These are phyloP conservation scores for Macroventuria anomochaeta DNA, from an alignment of 2,329 filamentous ascomycete genomes.

Conservation along the genomic window DNA sequence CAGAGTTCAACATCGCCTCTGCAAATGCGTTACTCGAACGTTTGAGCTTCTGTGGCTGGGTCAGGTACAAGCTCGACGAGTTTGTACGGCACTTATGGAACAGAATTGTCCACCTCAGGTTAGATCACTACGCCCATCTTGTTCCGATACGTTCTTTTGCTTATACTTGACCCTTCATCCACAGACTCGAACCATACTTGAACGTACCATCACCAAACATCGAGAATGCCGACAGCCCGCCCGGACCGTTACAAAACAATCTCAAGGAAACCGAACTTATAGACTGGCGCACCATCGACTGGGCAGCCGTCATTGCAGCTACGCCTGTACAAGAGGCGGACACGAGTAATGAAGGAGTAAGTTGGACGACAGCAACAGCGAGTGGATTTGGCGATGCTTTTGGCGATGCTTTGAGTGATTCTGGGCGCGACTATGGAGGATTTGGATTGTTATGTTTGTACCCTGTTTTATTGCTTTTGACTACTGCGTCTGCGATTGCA, in stretches of 20 bases:
- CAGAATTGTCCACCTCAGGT: conserved; percentile 44
- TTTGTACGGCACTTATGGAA: conserved; percentile 42
- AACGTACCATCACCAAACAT: conserved; percentile 22
- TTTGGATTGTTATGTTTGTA: conserved; percentile 11
- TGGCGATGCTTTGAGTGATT: conserved; percentile 2
- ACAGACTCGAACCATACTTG: conserved; percentile 40
- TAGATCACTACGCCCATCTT: conserved; percentile 38
- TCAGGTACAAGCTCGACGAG: conserved; percentile 46
- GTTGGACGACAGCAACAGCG: conserved; percentile 8
- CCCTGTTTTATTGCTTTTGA: conserved; percentile 14
- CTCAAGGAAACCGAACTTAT: conserved; percentile 37
- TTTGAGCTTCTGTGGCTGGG: conserved; percentile 47
- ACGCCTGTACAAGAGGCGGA: conserved; percentile 2
- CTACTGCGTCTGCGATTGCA: background rate
- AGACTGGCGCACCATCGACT: conserved; percentile 44
- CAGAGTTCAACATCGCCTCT: conserved; percentile 39
- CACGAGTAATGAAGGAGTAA: conserved; percentile 6
- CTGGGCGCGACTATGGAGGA: background rate
- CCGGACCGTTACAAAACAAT: conserved; percentile 40
- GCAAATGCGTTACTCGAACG: conserved; percentile 35
- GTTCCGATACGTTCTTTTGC: conserved; percentile 35
- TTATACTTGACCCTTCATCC: conserved; percentile 38
- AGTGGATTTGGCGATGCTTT: conserved; percentile 9
- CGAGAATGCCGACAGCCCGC: conserved; percentile 28
- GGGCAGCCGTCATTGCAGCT: conserved; percentile 23